Evolutionary conservation across 352 stramenopile genomes (phyloP).

Genomic region (Globisporangium parvum): DNA sequence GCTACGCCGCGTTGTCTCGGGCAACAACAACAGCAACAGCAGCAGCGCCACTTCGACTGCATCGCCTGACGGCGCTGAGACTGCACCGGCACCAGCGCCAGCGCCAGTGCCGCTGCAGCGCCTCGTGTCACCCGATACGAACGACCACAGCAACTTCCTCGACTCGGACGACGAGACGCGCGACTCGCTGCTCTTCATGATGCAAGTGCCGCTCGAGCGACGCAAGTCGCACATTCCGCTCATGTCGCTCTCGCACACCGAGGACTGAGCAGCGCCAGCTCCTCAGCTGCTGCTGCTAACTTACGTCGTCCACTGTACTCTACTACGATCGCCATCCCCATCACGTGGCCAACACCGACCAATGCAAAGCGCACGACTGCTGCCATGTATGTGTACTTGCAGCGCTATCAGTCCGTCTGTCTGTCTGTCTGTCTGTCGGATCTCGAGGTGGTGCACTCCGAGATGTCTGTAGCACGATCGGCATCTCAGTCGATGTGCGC

Average conservation of each 20-base stretch:
- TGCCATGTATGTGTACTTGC: no score
- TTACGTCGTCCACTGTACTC: background rate
- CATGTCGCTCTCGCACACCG: conserved; percentile 25
- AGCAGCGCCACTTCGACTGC: background rate
- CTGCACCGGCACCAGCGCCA: background rate
- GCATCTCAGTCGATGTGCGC: conserved; percentile 46
- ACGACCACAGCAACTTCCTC: conserved; percentile 16
- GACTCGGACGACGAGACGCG: conserved; percentile 43
- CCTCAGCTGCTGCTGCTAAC: no score
- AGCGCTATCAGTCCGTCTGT: no score
- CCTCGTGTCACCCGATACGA: background rate
- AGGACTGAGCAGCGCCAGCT: conserved; percentile 26
- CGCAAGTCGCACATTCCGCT: conserved; percentile 52
- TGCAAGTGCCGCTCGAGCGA: conserved; percentile 47
- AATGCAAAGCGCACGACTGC: no score
- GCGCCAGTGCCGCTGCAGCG: background rate
- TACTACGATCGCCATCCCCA: background rate
- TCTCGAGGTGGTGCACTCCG: no score
- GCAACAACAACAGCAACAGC: conserved; percentile 4
- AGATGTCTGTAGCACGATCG: no score
- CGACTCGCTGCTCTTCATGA: conserved; percentile 59
- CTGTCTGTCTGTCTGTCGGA: no score
- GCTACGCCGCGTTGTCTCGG: conserved; percentile 22
- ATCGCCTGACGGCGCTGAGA: background rate
- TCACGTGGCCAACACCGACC: no score